These are phyloP conservation scores for Colletotrichum liaoningense DNA, from an alignment of 2,329 filamentous ascomycete species.

Conservation along the genomic window DNA sequence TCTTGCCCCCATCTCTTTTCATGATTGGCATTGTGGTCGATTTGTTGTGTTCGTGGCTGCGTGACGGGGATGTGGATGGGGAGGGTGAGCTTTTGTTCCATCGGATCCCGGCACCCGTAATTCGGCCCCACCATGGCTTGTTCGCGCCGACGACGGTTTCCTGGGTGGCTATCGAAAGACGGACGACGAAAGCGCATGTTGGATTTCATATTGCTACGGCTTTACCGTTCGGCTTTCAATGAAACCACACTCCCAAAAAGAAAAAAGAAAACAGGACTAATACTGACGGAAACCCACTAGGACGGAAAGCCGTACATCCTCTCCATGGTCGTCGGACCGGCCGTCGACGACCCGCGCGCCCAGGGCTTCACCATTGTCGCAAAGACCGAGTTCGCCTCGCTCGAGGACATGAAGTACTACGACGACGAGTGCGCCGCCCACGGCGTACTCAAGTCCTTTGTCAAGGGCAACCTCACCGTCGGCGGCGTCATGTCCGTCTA, in stretches of 20 bases:
- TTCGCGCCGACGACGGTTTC: not conserved
- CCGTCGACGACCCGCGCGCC: slow-evolving; percentile 67
- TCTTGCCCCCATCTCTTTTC: not conserved
- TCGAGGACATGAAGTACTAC: slow-evolving; percentile 79
- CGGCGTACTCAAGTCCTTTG: slow-evolving; percentile 51
- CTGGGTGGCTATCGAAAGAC: not conserved
- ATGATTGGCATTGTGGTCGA: no score
- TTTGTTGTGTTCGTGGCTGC: no score
- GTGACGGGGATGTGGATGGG: not conserved
- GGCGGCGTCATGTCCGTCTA: slow-evolving; percentile 54
- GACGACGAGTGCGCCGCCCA: slow-evolving; percentile 65
- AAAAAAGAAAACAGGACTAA: no score
- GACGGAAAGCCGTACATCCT: slow-evolving; percentile 79
- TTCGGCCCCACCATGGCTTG: not conserved
- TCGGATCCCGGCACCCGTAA: not conserved
- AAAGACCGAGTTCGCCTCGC: slow-evolving; percentile 71
- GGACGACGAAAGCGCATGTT: not conserved
- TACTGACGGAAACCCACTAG: slow-evolving; percentile 51
- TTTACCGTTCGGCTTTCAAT: no score
- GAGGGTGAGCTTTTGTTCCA: not conserved
- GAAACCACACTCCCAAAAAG: no score
- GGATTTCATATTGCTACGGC: no score
- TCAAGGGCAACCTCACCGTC: slow-evolving; percentile 45
- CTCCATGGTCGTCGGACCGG: slow-evolving; percentile 63
- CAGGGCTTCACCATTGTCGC: slow-evolving; percentile 75